phyloP scores from a whole-genome alignment of 2,329 filamentous ascomycete species.

The Ilyonectria robusta region DNA sequence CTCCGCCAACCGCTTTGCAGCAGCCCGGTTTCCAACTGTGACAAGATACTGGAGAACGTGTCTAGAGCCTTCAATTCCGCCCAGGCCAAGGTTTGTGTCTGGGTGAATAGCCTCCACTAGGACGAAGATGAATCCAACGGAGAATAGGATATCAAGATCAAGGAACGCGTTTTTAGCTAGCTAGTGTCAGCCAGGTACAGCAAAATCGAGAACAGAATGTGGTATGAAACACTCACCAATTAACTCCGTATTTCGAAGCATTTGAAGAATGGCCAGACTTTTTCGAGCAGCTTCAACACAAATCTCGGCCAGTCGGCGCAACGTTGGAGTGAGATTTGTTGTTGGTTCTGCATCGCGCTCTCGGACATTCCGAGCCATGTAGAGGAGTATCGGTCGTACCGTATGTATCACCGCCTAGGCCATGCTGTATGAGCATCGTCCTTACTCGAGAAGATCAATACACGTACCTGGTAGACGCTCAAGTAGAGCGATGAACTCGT shows the following conservation, averaged over 20 bases:
- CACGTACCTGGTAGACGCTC: conserved; percentile 26
- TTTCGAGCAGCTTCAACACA: conserved; percentile 36
- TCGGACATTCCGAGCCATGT: conserved; percentile 33
- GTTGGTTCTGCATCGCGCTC: conserved; percentile 16
- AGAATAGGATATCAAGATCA: conserved; percentile 35
- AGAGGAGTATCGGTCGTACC: conserved; percentile 31
- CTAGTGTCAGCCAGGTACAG: too few species aligned
- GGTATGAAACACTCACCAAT: conserved; percentile 9
- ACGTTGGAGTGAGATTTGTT: conserved; percentile 24
- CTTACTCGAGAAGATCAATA: neutral
- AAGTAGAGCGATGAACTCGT: conserved; percentile 34
- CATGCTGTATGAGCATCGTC: neutral
- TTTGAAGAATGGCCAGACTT: conserved; percentile 32
- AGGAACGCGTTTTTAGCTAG: conserved; percentile 35
- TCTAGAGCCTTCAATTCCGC: conserved; percentile 31
- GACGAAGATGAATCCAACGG: conserved; percentile 34
- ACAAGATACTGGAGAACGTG: conserved; percentile 30
- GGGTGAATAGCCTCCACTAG: conserved; percentile 32
- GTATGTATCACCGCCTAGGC: conserved; percentile 31
- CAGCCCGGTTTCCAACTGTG: conserved; percentile 32
- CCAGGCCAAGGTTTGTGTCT: conserved; percentile 11
- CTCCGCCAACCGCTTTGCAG: conserved; percentile 30
- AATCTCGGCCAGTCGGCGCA: conserved; percentile 34
- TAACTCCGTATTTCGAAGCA: conserved; percentile 27
- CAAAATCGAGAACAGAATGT: neutral